A percentile compares a stretch with the other conserved stretches of the same genome.
phyloP scores from a whole-genome alignment of 257 asterid genomes.

The Henckelia pumila region DNA sequence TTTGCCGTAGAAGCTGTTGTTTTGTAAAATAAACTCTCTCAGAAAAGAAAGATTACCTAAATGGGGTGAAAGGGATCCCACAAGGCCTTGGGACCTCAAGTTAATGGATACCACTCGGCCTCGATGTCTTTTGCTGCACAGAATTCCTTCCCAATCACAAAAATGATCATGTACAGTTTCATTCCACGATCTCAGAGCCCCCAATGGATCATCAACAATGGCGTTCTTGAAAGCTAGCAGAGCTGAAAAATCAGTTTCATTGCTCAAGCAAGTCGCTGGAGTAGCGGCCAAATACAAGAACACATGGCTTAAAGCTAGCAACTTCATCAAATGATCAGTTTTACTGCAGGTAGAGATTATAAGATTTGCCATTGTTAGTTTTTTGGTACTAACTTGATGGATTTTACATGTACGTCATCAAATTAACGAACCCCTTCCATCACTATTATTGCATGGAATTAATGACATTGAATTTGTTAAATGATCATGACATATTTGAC shows the following conservation, averaged over 20 bases:
- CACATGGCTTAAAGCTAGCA: no score
- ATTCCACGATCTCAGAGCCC: constrained; percentile 28
- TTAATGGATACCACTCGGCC: constrained; percentile 25
- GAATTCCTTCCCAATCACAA: constrained; percentile 32
- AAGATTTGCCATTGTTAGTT: no score
- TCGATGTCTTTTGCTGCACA: constrained; percentile 28
- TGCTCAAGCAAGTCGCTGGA: not conserved
- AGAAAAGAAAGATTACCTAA: constrained; percentile 44
- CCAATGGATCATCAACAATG: constrained; percentile 23
- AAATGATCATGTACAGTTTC: constrained; percentile 17
- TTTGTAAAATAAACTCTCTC: constrained; percentile 21
- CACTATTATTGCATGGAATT: no score
- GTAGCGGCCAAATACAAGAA: not conserved
- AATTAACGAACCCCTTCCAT: no score
- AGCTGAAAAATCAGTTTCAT: constrained; percentile 20
- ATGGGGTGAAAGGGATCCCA: constrained; percentile 34
- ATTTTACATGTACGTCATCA: no score
- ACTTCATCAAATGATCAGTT: no score
- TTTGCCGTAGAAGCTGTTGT: constrained; percentile 30
- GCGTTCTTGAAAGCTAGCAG: constrained; percentile 25
- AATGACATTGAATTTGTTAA: no score
- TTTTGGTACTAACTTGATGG: no score
- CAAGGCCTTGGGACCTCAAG: constrained; percentile 28
- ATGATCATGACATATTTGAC: no score
- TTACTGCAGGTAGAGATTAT: no score